Conservation (phyloP, 805 yeast species). For the Wickerhamomyces chaumierensis region DNA sequence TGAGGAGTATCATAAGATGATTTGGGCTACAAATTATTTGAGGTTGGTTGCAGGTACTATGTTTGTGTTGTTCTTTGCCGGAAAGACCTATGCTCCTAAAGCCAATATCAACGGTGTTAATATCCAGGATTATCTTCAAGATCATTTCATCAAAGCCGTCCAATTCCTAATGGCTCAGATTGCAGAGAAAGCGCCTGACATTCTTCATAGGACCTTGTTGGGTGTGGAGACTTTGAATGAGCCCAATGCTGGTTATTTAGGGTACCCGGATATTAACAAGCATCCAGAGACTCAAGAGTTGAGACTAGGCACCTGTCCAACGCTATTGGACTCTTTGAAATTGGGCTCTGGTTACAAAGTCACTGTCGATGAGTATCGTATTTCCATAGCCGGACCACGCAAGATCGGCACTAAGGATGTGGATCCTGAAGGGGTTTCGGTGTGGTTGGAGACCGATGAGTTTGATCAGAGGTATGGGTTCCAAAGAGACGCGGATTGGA, state of each 20-base stretch:
- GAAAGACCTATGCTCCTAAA: slow-evolving; percentile 65
- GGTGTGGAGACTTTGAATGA: slow-evolving; percentile 84
- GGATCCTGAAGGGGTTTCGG: slow-evolving; percentile 55
- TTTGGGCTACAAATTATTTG: slow-evolving; percentile 84
- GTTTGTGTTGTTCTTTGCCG: slow-evolving; percentile 82
- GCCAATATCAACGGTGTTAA: slow-evolving; percentile 59
- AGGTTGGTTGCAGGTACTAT: slow-evolving; percentile 67
- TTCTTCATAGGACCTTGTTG: slow-evolving; percentile 39
- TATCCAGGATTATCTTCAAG: slow-evolving; percentile 70
- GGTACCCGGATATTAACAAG: slow-evolving; percentile 39
- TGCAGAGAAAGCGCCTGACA: slow-evolving; percentile 27
- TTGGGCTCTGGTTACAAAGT: slow-evolving; percentile 71
- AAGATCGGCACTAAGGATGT: slow-evolving; percentile 44
- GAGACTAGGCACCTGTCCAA: slow-evolving; percentile 73
- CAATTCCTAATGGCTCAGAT: slow-evolving; percentile 32
- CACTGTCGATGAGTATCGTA: slow-evolving; percentile 57
- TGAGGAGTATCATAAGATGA: slow-evolving; percentile 62
- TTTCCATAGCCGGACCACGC: slow-evolving; percentile 68
- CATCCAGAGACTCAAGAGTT: slow-evolving; percentile 56
- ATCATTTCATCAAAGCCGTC: slow-evolving; percentile 47
- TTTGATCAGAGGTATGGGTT: slow-evolving; percentile 64
- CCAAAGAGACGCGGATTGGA: slow-evolving; percentile 53
- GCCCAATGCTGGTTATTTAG: slow-evolving; percentile 69
- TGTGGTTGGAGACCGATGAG: slow-evolving; percentile 53
- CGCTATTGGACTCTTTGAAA: slow-evolving; percentile 60